These are phyloP conservation scores for Ascoidea tarda DNA, from an alignment of 805 yeast species.

Conservation along the genomic window DNA sequence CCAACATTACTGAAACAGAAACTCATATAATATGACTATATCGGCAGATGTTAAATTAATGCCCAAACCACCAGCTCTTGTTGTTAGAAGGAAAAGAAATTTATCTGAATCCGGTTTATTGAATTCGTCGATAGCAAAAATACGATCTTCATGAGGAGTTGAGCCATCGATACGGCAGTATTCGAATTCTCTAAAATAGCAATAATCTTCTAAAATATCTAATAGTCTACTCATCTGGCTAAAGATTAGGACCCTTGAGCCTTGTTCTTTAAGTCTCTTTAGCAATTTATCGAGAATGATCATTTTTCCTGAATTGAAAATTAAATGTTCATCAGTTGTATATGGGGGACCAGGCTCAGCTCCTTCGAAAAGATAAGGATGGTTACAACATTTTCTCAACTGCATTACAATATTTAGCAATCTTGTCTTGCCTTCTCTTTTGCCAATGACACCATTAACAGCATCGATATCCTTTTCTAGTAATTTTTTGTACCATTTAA, in stretches of 20 bases:
- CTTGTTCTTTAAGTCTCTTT: constrained; percentile 47
- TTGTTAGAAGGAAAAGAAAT: constrained; percentile 62
- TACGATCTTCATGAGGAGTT: constrained; percentile 67
- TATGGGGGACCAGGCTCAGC: constrained; percentile 87
- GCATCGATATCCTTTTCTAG: constrained; percentile 75
- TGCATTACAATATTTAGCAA: constrained; percentile 75
- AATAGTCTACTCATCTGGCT: constrained; percentile 77
- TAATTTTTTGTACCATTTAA: constrained; percentile 61
- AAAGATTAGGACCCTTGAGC: constrained; percentile 66
- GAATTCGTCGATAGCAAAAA: constrained; percentile 64
- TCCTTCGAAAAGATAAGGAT: constrained; percentile 75
- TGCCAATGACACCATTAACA: constrained; percentile 69
- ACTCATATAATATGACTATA: too few species aligned
- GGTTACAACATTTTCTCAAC: constrained; percentile 72
- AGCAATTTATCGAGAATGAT: constrained; percentile 55
- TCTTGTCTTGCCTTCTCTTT: constrained; percentile 62
- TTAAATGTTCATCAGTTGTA: constrained; percentile 74
- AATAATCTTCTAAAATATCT: constrained; percentile 71
- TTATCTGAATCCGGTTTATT: constrained; percentile 62
- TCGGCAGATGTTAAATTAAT: too few species aligned
- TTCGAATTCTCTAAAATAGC: constrained; percentile 50
- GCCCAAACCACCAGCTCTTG: too few species aligned
- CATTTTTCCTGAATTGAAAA: constrained; percentile 59
- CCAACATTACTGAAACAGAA: too few species aligned
- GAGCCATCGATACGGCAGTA: constrained; percentile 79